Percentiles rank a stretch among this genome's conserved stretches.
Evolutionary conservation across 176 grass and related monocot genomes (phyloP).

Genomic region (Metroxylon sagu): DNA sequence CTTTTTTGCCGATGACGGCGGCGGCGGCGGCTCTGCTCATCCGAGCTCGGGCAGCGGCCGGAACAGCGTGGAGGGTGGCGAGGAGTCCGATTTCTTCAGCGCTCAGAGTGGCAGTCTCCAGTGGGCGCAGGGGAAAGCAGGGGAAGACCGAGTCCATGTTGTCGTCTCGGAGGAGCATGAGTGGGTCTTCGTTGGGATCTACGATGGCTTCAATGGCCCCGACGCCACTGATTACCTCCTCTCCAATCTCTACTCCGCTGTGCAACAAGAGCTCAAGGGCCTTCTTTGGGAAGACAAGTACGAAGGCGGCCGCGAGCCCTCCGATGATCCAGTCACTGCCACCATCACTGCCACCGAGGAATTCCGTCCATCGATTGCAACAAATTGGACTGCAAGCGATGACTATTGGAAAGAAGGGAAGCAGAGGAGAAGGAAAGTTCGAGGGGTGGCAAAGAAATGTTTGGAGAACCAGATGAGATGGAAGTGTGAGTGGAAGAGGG

Average conservation of each 20-base stretch:
- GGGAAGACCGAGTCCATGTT: constrained; percentile 13
- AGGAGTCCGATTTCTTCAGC: not conserved
- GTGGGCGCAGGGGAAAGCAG: constrained; percentile 18
- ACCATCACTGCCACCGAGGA: too few relatives aligned
- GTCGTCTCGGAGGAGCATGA: constrained; percentile 14
- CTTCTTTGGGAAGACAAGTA: constrained; percentile 15
- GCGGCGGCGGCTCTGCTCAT: not conserved
- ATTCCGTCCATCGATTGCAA: too few relatives aligned
- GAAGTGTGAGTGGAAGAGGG: too few relatives aligned
- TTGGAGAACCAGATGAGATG: too few relatives aligned
- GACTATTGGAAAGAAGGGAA: too few relatives aligned
- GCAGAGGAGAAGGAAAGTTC: too few relatives aligned
- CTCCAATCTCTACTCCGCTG: constrained; percentile 5
- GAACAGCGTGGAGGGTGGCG: not conserved
- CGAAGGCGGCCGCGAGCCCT: too few relatives aligned
- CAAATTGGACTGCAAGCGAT: too few relatives aligned
- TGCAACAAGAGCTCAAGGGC: constrained; percentile 10
- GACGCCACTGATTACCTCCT: constrained; percentile 18
- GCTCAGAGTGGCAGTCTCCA: constrained; percentile 1
- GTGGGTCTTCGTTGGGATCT: constrained; percentile 14
- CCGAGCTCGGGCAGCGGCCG: constrained; percentile 1
- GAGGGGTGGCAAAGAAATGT: too few relatives aligned
- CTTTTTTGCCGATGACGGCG: not conserved
- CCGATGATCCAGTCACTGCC: too few relatives aligned
- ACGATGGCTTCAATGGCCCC: constrained; percentile 17